Evolutionary conservation across 2,329 filamentous ascomycete species (phyloP), one percentile per base, ranked within the genome.

Genomic region (Apiospora marii): DNA sequence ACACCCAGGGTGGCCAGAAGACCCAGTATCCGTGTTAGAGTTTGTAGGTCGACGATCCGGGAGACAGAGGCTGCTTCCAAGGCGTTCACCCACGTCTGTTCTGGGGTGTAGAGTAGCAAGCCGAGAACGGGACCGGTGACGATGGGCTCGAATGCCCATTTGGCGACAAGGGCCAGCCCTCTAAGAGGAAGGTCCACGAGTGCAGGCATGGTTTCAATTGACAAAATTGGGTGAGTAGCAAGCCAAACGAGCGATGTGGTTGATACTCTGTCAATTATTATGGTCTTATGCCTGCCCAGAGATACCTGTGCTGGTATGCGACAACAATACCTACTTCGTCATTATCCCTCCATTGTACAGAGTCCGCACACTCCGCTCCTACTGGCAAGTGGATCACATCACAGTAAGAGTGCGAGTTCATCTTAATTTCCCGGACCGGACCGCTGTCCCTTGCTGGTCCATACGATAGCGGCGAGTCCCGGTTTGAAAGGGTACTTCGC

Each of bases 1-100:
- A 74, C 58, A 44, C 72, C 72, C 58, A 72, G 53, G 10, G 68
- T 51, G 8, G 44, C 67, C 13, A 69, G 44, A 22, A 48, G 16
- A 2, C 44, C 67, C 67, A 69, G 44, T 48, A 30, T 34, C 12
- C 27, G 44, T 34, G 22, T 51, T 12, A 69, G 44, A 16, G 7
- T 46, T 4, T n/a, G 41, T 14, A 51, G 44, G 34, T 67, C 61
- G 34, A 22, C 8, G 61, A n/a, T 67, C 34, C 22, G 30, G 22
- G 61, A 0, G 61, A 67, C 30, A 43, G 13, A n/a, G 19, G 61
- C 6, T 41, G 61, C 61, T 43, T 41, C 61, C 30, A 67, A 43
- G 30, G 30, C 61, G 30, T 67, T n/a, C 10, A 41, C 22, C 61
- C 61, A 67, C 8, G 61, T 43, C 61, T 67, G 61, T 41, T 67